Evolutionary conservation across 2,329 filamentous ascomycete genomes (phyloP).

Genomic region (Fusarium luffae): DNA sequence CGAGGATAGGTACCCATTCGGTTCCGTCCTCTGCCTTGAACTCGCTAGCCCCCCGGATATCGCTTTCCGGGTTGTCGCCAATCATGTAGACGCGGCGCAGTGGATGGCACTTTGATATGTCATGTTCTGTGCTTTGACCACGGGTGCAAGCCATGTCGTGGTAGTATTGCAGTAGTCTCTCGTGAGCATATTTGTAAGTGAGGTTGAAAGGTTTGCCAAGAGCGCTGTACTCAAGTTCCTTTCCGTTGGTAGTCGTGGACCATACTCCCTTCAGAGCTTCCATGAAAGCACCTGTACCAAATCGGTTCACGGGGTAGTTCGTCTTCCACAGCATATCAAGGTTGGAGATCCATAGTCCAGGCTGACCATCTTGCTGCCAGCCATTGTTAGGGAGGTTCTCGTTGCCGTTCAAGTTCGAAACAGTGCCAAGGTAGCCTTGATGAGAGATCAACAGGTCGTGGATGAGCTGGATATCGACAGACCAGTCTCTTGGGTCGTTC

Average conservation of each 20-base stretch:
- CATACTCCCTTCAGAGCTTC: conserved; percentile 85
- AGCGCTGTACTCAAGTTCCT: conserved; percentile 69
- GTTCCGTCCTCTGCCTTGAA: conserved; percentile 74
- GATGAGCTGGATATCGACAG: conserved; percentile 86
- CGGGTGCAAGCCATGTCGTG: conserved; percentile 42
- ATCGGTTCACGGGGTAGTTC: conserved; percentile 82
- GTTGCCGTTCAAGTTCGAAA: conserved; percentile 77
- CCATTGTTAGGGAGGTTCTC: conserved; percentile 73
- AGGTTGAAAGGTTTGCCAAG: conserved; percentile 84
- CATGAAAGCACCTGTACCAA: conserved; percentile 92
- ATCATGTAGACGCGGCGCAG: conserved; percentile 90
- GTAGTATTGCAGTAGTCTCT: conserved; percentile 71
- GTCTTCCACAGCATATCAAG: conserved; percentile 91
- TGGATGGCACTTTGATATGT: conserved; percentile 54
- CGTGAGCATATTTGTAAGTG: conserved; percentile 84
- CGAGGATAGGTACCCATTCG: conserved; percentile 81
- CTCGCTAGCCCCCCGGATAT: conserved; percentile 87
- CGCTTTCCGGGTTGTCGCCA: conserved; percentile 88
- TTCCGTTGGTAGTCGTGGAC: conserved; percentile 74
- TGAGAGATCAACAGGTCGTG: conserved; percentile 83
- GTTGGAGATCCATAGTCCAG: conserved; percentile 87
- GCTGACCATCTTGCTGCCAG: conserved; percentile 86
- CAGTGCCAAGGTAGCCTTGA: conserved; percentile 82
- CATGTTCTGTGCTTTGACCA: conserved; percentile 19
- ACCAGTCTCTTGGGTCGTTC: conserved; percentile 97